Evolutionary conservation across 1,284 basidiomycete genomes (phyloP).

Genomic region (Ceratobasidium sp.): DNA sequence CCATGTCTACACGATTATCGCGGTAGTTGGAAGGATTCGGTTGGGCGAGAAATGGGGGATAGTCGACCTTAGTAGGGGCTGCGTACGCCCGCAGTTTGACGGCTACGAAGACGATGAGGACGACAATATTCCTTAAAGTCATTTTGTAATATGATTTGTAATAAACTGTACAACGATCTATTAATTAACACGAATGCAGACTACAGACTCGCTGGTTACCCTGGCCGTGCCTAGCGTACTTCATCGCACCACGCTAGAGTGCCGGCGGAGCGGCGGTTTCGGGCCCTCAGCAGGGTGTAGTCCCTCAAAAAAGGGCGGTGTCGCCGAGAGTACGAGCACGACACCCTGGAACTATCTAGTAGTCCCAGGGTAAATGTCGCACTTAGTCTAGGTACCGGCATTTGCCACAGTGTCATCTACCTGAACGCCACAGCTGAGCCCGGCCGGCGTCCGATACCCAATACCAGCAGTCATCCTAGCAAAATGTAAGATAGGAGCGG

Average conservation of each 20-base stretch:
- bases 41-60: conserved; percentile 5
- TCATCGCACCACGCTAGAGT: neutral
- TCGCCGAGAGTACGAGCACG: neutral
- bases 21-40: conserved; percentile 9
- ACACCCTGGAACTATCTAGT: neutral
- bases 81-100: neutral
- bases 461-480: no score
- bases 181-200: neutral
- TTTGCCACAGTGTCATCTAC: conserved; percentile 19
- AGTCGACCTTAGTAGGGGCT: conserved; percentile 7
- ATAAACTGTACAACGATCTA: neutral
- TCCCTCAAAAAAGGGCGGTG: neutral
- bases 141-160: neutral
- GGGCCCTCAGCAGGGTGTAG: neutral
- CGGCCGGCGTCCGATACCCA: no score
- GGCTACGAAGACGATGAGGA: neutral
- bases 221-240: conserved; percentile 6
- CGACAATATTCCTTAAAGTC: neutral
- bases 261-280: neutral
- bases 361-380: neutral
- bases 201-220: neutral
- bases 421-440: no score
- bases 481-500: no score
- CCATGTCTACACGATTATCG: conserved; percentile 11
- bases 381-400: conserved; percentile 7